Conservation (phyloP, 2,329 filamentous ascomycete species). For the Aureobasidium melanogenum region DNA sequence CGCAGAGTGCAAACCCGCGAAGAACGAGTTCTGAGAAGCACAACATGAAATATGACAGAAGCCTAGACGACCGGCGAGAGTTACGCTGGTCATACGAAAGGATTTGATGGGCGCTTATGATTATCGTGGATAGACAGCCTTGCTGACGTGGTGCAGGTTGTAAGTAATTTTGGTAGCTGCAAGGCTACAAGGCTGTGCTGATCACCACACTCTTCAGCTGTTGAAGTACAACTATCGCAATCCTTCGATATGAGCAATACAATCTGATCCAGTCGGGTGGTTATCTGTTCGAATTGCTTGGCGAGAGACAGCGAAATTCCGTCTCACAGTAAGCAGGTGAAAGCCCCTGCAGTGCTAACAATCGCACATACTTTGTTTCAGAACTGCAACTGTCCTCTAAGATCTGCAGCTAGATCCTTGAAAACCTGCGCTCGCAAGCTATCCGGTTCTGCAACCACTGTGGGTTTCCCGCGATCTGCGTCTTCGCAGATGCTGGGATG, state of each 20-base stretch:
- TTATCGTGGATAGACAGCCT: background rate
- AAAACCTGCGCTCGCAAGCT: constrained; percentile 67
- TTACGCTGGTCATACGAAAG: background rate
- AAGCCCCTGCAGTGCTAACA: background rate
- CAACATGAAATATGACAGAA: background rate
- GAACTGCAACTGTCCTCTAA: constrained; percentile 13
- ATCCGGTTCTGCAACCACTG: constrained; percentile 74
- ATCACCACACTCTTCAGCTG: background rate
- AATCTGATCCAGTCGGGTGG: background rate
- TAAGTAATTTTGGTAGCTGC: background rate
- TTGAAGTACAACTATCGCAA: too few relatives aligned
- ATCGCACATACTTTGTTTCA: background rate
- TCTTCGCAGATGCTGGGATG: constrained; percentile 81
- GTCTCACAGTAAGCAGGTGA: background rate
- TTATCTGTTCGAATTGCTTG: background rate
- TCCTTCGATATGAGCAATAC: background rate
- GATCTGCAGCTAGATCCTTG: constrained; percentile 29
- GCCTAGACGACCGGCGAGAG: background rate
- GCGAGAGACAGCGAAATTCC: background rate
- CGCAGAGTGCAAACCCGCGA: background rate
- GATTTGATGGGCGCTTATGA: background rate
- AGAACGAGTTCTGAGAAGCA: background rate
- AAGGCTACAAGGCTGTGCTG: background rate
- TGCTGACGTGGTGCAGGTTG: background rate
- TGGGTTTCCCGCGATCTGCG: constrained; percentile 78